Base-by-base conservation (phyloP, 2,329 filamentous ascomycete species). In the Colletotrichum musicola region DNA sequence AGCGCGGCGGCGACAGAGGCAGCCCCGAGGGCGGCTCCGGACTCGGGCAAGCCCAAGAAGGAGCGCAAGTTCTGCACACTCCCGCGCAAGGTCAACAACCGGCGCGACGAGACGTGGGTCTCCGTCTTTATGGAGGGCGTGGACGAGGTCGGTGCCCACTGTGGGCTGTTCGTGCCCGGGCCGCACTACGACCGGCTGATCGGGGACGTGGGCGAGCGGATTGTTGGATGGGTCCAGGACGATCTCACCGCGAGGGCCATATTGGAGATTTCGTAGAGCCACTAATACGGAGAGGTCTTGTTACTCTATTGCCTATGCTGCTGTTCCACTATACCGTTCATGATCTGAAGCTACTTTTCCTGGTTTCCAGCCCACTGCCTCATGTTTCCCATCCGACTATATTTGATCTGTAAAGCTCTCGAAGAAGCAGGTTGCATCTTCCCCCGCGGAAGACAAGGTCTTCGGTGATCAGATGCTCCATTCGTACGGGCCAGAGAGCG, bases 61-160 rank as follows among this genome's bases (percentile, higher is more conserved):
- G 85, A 92, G 58, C 87, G 89, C 67, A 95, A 93, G 75, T 97
- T 98, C 78, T 96, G 94, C 80, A 89, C 90, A 73, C 80, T 95
- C 3, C 93, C 92, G 0, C 79, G 83, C 20, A 83, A 83, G 64
- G 81, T 78, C 12, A 77, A 84, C 60, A 89, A 89, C 6, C 81
- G 84, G 68, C 81, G 84, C 50, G 93, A 97, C 76, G 81, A 86
- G 4, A 88, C 90, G 16, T 97, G 95, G 94, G 82, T 94, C 1
- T 85, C 90, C 51, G 87, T 97, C 3, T 90, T 90, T 74, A 96
- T 98, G 92, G 87, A 91, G 66, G 90, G 89, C 60, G 89, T 96
- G 69, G 94, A 97, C 75, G 93, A 97, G 78, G 92, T 97, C 1
- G 90, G 89, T 6, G 95, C 94, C 10, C 94, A 97, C 77, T 95